Conservation (phyloP, 331 rosid genomes). For the Telfairia occidentalis region DNA sequence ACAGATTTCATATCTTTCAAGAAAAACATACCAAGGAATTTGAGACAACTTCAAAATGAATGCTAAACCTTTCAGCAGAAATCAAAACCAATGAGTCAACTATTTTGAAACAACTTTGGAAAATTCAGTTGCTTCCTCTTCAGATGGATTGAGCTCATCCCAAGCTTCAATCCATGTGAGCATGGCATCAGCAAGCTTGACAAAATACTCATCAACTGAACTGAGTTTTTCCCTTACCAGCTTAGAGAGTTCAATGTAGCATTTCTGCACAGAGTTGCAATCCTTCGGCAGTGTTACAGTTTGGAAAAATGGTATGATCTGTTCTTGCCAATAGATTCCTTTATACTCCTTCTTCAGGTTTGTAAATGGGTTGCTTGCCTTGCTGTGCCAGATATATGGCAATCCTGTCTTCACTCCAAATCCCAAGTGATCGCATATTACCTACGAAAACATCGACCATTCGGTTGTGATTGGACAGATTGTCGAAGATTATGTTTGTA, state of each 20-base stretch:
- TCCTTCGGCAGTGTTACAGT: constrained; percentile 44
- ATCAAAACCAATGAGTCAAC: not conserved
- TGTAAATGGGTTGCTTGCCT: constrained; percentile 58
- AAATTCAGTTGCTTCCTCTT: constrained; percentile 22
- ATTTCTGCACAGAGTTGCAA: constrained; percentile 37
- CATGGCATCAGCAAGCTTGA: constrained; percentile 53
- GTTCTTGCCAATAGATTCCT: constrained; percentile 65
- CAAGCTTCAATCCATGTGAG: constrained; percentile 60
- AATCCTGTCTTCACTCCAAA: constrained; percentile 57
- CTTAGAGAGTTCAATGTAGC: constrained; percentile 49
- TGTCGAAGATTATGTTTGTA: too few relatives aligned
- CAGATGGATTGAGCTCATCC: constrained; percentile 37
- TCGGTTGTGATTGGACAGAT: too few relatives aligned
- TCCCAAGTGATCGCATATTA: constrained; percentile 53
- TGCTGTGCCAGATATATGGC: constrained; percentile 61
- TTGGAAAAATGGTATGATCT: constrained; percentile 51
- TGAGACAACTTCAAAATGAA: not conserved
- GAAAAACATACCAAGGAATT: too few relatives aligned
- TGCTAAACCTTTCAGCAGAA: not conserved
- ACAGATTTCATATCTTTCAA: not conserved
- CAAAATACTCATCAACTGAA: constrained; percentile 45
- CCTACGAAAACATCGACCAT: too few relatives aligned
- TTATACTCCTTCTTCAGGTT: constrained; percentile 56
- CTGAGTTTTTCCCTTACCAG: constrained; percentile 54
- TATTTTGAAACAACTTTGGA: constrained; percentile 27